phyloP scores from a whole-genome alignment of 2,329 filamentous ascomycete species.

The Fusarium sp. region DNA sequence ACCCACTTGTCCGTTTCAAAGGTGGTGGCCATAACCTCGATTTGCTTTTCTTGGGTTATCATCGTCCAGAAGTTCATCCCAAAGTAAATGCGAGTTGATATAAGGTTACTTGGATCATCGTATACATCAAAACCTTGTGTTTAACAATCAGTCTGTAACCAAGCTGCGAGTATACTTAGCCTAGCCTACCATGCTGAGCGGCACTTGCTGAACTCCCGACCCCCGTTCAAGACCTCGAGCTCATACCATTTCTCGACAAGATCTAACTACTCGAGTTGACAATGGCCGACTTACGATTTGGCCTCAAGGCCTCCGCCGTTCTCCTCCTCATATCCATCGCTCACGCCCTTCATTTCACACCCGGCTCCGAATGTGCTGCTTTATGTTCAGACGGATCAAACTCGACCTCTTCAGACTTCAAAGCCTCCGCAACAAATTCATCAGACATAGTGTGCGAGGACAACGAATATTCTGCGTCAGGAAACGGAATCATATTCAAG shows the following conservation, averaged over 20 bases:
- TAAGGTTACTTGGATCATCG: too few species aligned
- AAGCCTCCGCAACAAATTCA: constrained; percentile 57
- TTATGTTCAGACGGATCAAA: constrained; percentile 59
- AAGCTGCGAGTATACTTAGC: too few species aligned
- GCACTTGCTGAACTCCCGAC: too few species aligned
- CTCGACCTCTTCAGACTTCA: constrained; percentile 52
- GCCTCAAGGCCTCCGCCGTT: not conserved
- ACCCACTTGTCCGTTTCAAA: constrained; percentile 20
- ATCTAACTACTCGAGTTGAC: too few species aligned
- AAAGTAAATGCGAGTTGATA: too few species aligned
- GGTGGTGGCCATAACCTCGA: constrained; percentile 5
- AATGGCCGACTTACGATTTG: too few species aligned
- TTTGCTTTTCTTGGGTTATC: constrained; percentile 4
- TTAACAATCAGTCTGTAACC: too few species aligned
- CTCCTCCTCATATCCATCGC: not conserved
- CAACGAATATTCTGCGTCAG: constrained; percentile 54
- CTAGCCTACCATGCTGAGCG: too few species aligned
- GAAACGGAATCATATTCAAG: constrained; percentile 60
- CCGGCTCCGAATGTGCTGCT: constrained; percentile 64
- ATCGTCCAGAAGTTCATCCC: not conserved
- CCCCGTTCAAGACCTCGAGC: too few species aligned
- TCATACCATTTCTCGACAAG: too few species aligned
- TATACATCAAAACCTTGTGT: too few species aligned
- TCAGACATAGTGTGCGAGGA: constrained; percentile 64
- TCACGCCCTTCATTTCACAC: constrained; percentile 56